Evolutionary conservation across 495 filamentous ascomycete species (phyloP), one percentile per base, ranked within the genome.

Genomic region (Terfezia claveryi): DNA sequence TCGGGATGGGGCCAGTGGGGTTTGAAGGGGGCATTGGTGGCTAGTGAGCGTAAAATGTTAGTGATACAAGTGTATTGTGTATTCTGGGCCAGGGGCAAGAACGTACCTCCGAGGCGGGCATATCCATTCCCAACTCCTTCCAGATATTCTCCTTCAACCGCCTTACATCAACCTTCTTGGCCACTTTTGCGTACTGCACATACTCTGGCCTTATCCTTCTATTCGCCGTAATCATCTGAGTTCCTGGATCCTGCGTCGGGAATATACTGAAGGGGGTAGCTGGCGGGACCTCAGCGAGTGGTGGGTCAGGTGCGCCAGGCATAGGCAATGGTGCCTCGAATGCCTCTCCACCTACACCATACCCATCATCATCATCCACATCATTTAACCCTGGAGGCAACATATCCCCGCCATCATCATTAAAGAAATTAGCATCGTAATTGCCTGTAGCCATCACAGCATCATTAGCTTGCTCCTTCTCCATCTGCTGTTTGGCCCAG

Each of bases 141-240:
- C 92, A 99, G 64, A 99, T 80, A 66, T 99, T 87, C 66, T 88
- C 83, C 71, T 99, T 99, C 62, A 99, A 70, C 64, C 87, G 72
- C 52, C 89, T 74, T 0, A 96, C 87, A 64, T 99, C 92, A n/a
- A 99, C 92, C 73, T 96, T 99, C 76, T 94, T 99, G 12, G 92
- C 92, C 23, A 92, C 82, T 32, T 87, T 76, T 16, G 92, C 92
- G 66, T 94, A 99, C 65, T 94, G 85, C 36, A 99, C 85, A 57
- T 99, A 96, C 66, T 96, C 91, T 0, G 91, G 92, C 60, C 89
- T 69, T 37, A 89, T 65, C 49, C 91, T 72, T 51, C 89, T 69
- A 57, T 74, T 83, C 64, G 89, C 82, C 10, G 89, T 94, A n/a
- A 99, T 87, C 9, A 99, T 73, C 62, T 94, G 85, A 8, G 84